Base-by-base conservation (phyloP, 2,329 filamentous ascomycete species). In the Cladosporium sp. region DNA sequence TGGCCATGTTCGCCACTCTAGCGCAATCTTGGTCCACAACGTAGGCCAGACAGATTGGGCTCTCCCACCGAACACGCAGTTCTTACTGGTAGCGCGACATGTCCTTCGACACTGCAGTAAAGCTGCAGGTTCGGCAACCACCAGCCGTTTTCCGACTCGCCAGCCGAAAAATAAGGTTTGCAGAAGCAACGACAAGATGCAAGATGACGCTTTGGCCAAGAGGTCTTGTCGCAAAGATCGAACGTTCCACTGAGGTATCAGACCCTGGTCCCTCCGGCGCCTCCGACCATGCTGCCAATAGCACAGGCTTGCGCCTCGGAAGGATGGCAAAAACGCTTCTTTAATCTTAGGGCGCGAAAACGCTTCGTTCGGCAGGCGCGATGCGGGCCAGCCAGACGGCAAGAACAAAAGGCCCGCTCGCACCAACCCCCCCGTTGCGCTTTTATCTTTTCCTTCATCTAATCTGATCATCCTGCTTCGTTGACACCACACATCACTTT, bases 101-200 rank as follows among this genome's bases (percentile, higher is more conserved):
- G n/a, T n/a, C n/a, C n/a, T n/a, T n/a, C n/a, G n/a, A n/a, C n/a
- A n/a, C n/a, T n/a, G n/a, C n/a, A n/a, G n/a, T n/a, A n/a, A n/a
- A n/a, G n/a, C n/a, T 44, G 38, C n/a, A 47, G 21, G 41, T 15
- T 18, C 41, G 8, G 41, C 41, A 47, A n/a, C 18, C 1, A 2
- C 0, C 41, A 47, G 41, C 41, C 41, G 41, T 47, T 21, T 21
- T 12, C 41, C 41, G 41, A n/a, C 38, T n/a, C 3, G n/a, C 10
- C 8, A 47, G 21, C 7, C 28, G 52, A 15, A 15, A 26, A 21
- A 51, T 28, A 51, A 61, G 44, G 59, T 61, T 59, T 24, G 59
- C 59, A 61, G 59, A 61, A 61, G 59, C 59, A 61, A 61, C 38
- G 41, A 49, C 59, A 61, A 61, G 59, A 61, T 18, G 59, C 41